Percentiles rank a stretch among this genome's conserved stretches.
These are phyloP conservation scores for Nakazawaea ernobii DNA, from an alignment of 805 yeast genomes.

Conservation along the genomic window DNA sequence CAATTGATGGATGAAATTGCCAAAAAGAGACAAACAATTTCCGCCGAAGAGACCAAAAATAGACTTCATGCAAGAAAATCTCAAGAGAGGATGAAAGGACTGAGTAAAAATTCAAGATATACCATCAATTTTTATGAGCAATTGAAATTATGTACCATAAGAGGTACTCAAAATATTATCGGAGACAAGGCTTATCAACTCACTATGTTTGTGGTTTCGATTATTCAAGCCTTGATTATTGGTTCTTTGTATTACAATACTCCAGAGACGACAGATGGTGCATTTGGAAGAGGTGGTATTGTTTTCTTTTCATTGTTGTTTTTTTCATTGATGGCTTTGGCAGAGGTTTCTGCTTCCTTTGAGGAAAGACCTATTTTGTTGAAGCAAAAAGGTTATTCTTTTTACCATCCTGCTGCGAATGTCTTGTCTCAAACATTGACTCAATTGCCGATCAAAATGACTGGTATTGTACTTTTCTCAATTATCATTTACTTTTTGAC, in stretches of 20 bases:
- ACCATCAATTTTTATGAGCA: slow-evolving; percentile 42
- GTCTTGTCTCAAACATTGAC: slow-evolving; percentile 57
- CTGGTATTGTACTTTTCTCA: slow-evolving; percentile 37
- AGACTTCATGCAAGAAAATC: slow-evolving; percentile 28
- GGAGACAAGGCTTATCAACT: slow-evolving; percentile 52
- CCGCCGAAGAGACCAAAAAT: slow-evolving; percentile 28
- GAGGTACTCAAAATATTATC: slow-evolving; percentile 49
- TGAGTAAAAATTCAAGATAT: slow-evolving; percentile 34
- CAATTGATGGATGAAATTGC: slow-evolving; percentile 29
- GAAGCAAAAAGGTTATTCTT: slow-evolving; percentile 67
- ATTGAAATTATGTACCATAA: slow-evolving; percentile 37
- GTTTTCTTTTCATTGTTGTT: slow-evolving; percentile 55
- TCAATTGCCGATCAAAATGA: slow-evolving; percentile 56
- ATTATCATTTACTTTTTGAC: slow-evolving; percentile 55
- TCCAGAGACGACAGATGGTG: slow-evolving; percentile 44
- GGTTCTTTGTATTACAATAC: slow-evolving; percentile 60
- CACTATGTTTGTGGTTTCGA: slow-evolving; percentile 40
- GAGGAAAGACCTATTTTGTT: slow-evolving; percentile 54
- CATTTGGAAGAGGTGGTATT: slow-evolving; percentile 61
- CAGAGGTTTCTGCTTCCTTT: slow-evolving; percentile 40
- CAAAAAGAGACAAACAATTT: neutral
- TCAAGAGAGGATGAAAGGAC: slow-evolving; percentile 32
- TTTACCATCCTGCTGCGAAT: slow-evolving; percentile 72
- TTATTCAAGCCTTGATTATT: slow-evolving; percentile 51
- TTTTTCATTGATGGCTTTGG: slow-evolving; percentile 41